Conservation (phyloP, 257 asterid species). For the Salvia rosmarinus region DNA sequence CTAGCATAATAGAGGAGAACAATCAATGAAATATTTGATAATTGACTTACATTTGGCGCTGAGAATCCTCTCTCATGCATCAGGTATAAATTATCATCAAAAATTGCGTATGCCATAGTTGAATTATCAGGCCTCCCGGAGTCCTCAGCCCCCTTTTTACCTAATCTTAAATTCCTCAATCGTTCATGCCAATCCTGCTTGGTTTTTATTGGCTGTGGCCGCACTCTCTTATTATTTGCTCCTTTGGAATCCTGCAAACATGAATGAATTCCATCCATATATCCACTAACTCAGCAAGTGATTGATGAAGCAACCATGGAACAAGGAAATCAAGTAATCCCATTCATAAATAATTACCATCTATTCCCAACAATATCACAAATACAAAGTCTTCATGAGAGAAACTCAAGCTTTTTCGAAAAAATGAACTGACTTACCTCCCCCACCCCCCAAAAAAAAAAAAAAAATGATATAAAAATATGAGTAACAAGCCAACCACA, state of each 20-base stretch:
- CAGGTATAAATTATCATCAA: slow-evolving; percentile 79
- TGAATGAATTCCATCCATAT: slow-evolving; percentile 13
- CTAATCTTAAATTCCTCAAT: slow-evolving; percentile 68
- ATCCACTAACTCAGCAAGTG: slow-evolving; percentile 16
- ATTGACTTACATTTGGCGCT: slow-evolving; percentile 53
- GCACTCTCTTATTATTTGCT: slow-evolving; percentile 50
- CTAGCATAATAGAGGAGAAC: slow-evolving; percentile 9
- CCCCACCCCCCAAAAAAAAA: neutral
- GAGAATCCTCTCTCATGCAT: slow-evolving; percentile 65
- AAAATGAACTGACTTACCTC: neutral
- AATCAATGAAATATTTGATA: slow-evolving; percentile 19
- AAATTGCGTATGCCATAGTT: slow-evolving; percentile 81
- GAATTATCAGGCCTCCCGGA: slow-evolving; percentile 60
- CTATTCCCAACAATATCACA: too few species aligned
- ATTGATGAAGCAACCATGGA: slow-evolving; percentile 24
- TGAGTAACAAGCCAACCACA: slow-evolving; percentile 17
- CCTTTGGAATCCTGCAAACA: slow-evolving; percentile 54
- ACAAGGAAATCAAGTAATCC: slow-evolving; percentile 2
- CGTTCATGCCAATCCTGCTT: slow-evolving; percentile 92
- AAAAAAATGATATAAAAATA: slow-evolving; percentile 13
- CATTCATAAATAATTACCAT: too few species aligned
- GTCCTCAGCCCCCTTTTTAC: slow-evolving; percentile 71
- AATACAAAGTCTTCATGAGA: slow-evolving; percentile 16
- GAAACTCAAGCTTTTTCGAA: neutral
- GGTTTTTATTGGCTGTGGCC: slow-evolving; percentile 72